Base-by-base conservation (phyloP, 306 rosid species). In the Coriaria nepalensis region DNA sequence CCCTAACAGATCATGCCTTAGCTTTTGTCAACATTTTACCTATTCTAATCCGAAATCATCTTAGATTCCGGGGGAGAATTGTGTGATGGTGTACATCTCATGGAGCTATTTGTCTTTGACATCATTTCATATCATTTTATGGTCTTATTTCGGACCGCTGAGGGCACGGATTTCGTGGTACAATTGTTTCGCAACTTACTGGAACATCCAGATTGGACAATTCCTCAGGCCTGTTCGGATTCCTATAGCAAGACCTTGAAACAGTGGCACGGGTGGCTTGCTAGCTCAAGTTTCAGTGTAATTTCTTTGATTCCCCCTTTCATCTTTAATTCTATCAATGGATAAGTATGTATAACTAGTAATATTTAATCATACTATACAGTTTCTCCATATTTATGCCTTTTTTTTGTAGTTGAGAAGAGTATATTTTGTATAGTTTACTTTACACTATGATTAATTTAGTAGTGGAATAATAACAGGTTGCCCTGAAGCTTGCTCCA, bases 401-500 rank as follows among this genome's bases (percentile, higher is more conserved):
- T 20, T 20, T 20, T 20, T 20, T 20, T 20, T 20, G 1, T 20
- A 3, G 29, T 20, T 20, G 29, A 20, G 29, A 20, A 20, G 46
- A 43, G 46, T 43, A 8, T 38, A 38, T 38, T 9, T 38, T 9
- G 7, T 9, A 38, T 38, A 38, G 9, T 10, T 63, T 42, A 45
- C 12, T 55, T 6, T 62, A 43, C 40, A 8, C 10, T 64, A 43
- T 14, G 53, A 33, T n/a, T n/a, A n/a, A n/a, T n/a, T n/a, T n/a
- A n/a, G n/a, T n/a, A n/a, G n/a, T n/a, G n/a, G n/a, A n/a, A n/a
- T n/a, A n/a, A n/a, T 43, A 63, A 44, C 71, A 86, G 96, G 49
- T 86, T 47, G 93, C 93, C 9, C 76, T 86, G 96, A 86, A 82
- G 75, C 81, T 86, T n/a, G 96, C 96, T 53, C 96, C 96, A n/a